Percentiles rank a stretch among this genome's conserved stretches.
phyloP scores from a whole-genome alignment of 1,284 basidiomycete species.

The Fomitiporia mediterranea region DNA sequence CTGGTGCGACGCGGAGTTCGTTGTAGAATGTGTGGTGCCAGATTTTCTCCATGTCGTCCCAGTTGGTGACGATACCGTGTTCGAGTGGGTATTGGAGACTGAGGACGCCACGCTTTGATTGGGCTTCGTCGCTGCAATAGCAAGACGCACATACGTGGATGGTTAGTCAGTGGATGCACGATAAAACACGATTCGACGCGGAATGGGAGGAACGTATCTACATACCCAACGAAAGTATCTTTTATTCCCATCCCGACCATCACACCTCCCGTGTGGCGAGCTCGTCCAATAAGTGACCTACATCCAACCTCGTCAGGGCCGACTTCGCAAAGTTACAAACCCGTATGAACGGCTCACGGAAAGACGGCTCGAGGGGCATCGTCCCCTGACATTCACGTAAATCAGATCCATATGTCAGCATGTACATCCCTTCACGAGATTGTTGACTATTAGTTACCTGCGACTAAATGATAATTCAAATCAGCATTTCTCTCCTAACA shows the following conservation, averaged over 20 bases:
- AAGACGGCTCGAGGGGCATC: slow-evolving; percentile 76
- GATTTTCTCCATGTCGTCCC: slow-evolving; percentile 97
- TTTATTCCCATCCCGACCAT: slow-evolving; percentile 91
- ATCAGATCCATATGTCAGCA: slow-evolving; percentile 22
- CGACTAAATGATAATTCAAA: slow-evolving; percentile 25
- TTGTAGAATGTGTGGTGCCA: slow-evolving; percentile 94
- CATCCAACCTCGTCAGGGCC: not conserved
- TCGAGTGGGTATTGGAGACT: slow-evolving; percentile 86
- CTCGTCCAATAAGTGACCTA: slow-evolving; percentile 87
- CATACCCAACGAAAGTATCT: slow-evolving; percentile 83
- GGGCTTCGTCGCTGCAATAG: slow-evolving; percentile 85
- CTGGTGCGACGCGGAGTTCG: slow-evolving; percentile 77
- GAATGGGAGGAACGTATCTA: too few relatives aligned
- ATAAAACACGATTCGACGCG: too few relatives aligned
- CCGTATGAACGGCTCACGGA: slow-evolving; percentile 48
- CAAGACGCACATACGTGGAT: too few relatives aligned
- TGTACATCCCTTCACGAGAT: not conserved
- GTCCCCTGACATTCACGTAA: too few relatives aligned
- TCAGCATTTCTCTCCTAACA: slow-evolving; percentile 11
- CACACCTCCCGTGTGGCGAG: slow-evolving; percentile 89
- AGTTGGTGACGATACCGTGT: slow-evolving; percentile 91
- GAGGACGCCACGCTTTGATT: slow-evolving; percentile 94
- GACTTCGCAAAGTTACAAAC: not conserved
- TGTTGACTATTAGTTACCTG: slow-evolving; percentile 26
- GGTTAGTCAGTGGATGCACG: too few relatives aligned